phyloP scores from a whole-genome alignment of 129 eudicot species.

The Chrysanthemum makinoi region DNA sequence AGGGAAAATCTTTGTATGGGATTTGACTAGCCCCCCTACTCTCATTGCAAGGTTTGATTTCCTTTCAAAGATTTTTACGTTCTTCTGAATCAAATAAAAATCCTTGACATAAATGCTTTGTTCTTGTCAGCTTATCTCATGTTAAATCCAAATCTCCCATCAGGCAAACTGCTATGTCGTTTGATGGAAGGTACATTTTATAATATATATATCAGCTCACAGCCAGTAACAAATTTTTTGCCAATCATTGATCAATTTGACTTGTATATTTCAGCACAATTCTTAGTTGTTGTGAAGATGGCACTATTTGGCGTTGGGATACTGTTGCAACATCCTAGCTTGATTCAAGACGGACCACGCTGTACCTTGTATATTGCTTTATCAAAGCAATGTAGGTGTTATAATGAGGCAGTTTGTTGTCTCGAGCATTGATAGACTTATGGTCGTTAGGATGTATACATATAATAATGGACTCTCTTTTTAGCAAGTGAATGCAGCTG shows the following conservation, averaged over 20 bases:
- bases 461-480: too few species aligned
- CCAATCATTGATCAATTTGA: not conserved
- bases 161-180: slow-evolving; percentile 96
- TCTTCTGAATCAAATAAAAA: not conserved
- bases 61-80: not conserved
- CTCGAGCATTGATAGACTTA: too few species aligned
- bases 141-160: slow-evolving; percentile 87
- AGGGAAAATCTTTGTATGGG: slow-evolving; percentile 97
- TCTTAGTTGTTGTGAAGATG: slow-evolving; percentile 95
- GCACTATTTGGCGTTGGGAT: slow-evolving; percentile 99
- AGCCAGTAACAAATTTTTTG: not conserved
- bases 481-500: too few species aligned
- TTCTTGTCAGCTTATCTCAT: slow-evolving; percentile 74
- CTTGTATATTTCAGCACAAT: slow-evolving; percentile 68
- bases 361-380: slow-evolving; percentile 10
- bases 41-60: slow-evolving; percentile 70
- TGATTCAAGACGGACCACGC: not conserved
- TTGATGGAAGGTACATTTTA: slow-evolving; percentile 74
- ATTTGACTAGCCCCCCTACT: slow-evolving; percentile 82
- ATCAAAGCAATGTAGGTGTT: too few species aligned
- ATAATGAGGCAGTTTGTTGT: too few species aligned
- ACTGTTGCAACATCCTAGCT: slow-evolving; percentile 62
- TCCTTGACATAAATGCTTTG: slow-evolving; percentile 9
- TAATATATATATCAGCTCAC: not conserved
- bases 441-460: too few species aligned